Conservation (phyloP, 2,329 filamentous ascomycete genomes). For the Aspergillus melleus region DNA sequence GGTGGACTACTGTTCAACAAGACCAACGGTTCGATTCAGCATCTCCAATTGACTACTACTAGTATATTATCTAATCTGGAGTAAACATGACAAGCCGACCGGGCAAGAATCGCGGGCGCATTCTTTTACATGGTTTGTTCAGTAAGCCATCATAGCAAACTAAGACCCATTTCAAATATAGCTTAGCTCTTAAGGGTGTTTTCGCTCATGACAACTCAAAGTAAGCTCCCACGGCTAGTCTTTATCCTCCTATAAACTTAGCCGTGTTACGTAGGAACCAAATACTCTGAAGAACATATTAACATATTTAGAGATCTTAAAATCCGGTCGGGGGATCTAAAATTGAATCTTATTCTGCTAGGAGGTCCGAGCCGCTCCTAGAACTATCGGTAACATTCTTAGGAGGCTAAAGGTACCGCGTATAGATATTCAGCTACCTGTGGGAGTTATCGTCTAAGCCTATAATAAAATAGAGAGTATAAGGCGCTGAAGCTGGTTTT, state of each 20-base stretch:
- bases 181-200: background rate
- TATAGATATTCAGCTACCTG: background rate
- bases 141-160: background rate
- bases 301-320: background rate
- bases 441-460: background rate
- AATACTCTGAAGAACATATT: background rate
- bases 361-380: background rate
- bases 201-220: background rate
- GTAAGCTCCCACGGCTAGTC: background rate
- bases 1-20: background rate
- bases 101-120: background rate
- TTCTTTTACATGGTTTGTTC: background rate
- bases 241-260: background rate
- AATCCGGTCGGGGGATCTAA: background rate
- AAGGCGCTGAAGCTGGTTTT: background rate
- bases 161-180: background rate
- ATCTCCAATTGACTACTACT: background rate
- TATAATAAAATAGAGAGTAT: background rate
- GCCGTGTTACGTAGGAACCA: background rate
- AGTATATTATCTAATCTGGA: background rate
- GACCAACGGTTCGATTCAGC: background rate
- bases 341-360: background rate
- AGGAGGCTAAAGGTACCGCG: background rate
- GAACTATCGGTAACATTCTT: background rate
- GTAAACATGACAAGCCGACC: background rate